Evolutionary conservation across 2,329 filamentous ascomycete species (phyloP), one percentile per base, ranked within the genome.

Genomic region (Gaeumannomyces sp.): DNA sequence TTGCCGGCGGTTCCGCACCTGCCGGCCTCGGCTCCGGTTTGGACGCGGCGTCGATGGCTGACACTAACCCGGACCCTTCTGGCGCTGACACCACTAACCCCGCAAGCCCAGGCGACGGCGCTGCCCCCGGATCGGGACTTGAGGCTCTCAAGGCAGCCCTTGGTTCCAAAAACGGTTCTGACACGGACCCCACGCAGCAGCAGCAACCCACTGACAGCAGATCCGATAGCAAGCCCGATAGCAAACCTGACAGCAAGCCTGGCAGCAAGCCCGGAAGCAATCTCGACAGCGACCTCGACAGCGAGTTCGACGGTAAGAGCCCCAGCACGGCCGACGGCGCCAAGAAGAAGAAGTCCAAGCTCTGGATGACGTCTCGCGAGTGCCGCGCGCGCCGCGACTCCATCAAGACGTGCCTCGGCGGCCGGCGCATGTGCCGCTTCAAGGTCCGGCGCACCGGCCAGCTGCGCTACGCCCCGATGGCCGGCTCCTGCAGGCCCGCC

Each of bases 391-490:
- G 27, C 59, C 59, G 10, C 28, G 59, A 31, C 11, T 28, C 27
- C 14, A 19, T 60, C 28, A 60, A 13, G 59, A 60, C 59, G 19
- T 60, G 59, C 59, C 59, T 60, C 28, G 59, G 27, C 16, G 59
- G 59, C 28, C 14, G 31, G 29, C 59, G 59, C 14, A 60, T 31
- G 28, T 60, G 59, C 29, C 59, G 59, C 22, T 60, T 31, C 59
- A 60, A 31, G 59, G 59, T 22, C 59, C 29, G 11, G 29, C 27
- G 22, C 27, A 60, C 59, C 27, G 28, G 29, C 28, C 28, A 31
- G 59, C 59, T 31, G 28, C 27, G 31, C 27, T 60, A 60, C 59
- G 31, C 10, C 45, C 53, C 29, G 45, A 22, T 59, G 59, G 27
- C 59, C 19, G 59, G 59, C 19, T 31, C 59, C 5, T 60, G 59